Evolutionary conservation across 1,284 basidiomycete genomes (phyloP), one percentile per base, ranked within the genome.

Genomic region (Wallemia ichthyophaga): DNA sequence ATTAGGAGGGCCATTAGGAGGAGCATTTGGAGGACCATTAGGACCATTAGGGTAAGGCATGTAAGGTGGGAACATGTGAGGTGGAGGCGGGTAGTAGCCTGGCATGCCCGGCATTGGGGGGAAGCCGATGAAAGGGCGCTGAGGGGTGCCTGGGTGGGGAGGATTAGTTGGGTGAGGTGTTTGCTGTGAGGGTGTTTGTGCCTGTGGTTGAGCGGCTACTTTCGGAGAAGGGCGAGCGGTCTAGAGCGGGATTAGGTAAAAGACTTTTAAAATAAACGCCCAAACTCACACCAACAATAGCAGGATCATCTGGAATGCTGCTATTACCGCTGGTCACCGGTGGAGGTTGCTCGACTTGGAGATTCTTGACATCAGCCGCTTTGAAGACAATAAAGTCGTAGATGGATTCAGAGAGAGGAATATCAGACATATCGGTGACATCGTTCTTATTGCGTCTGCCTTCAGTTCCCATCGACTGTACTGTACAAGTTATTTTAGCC

Each of bases 341-440:
- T 25, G 55, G 55, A 7, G 55, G 55, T 27, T 56, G 25, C 27
- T 56, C 55, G 17, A 56, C 55, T 26, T 25, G 24, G 15, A 56
- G 55, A 21, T 56, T 56, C 55, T 56, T 56, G 55, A 56, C 55
- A 24, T 56, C 55, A 25, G 25, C 55, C 7, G 55, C 55, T 24
- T 56, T 56, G 55, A 56, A 56, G 11, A 56, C 55, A 24, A 56
- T 56, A 27, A 56, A 56, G 25, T 56, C 55, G 23, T 56, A 56
- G n/a, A 56, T 56, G 15, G 55, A 5, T 3, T 56, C 55, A 13
- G 25, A 26, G n/a, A 24, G 55, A 2, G 55, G 55, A 9, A 56
- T 56, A 24, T n/a, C n/a, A n/a, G n/a, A n/a, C n/a, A n/a, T n/a
- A n/a, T n/a, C n/a, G n/a, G n/a, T n/a, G n/a, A n/a, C n/a, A n/a